These are phyloP conservation scores for Sporisorium iseilematis-ciliati DNA, from an alignment of 1,284 basidiomycete genomes.

Conservation along the genomic window DNA sequence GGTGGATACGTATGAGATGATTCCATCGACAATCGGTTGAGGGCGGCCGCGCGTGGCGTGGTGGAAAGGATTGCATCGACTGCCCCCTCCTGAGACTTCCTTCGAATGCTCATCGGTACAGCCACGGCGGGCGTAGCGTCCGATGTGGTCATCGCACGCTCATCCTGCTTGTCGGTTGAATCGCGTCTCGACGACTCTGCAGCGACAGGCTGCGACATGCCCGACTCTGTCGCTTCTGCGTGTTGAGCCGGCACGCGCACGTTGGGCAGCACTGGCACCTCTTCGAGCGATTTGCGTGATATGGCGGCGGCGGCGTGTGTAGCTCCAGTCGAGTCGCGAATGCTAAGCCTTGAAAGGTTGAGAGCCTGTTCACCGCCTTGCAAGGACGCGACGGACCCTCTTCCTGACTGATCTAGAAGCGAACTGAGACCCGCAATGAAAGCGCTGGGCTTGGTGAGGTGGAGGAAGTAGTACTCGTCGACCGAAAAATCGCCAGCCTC, in stretches of 20 bases:
- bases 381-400: constrained; percentile 17
- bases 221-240: neutral
- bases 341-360: constrained; percentile 35
- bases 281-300: constrained; percentile 34
- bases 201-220: neutral
- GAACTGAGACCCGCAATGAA: constrained; percentile 34
- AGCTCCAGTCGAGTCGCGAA: constrained; percentile 42
- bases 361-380: constrained; percentile 26
- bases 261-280: constrained; percentile 27
- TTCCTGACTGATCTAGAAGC: constrained; percentile 16
- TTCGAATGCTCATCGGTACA: constrained; percentile 17
- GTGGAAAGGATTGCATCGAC: constrained; percentile 24
- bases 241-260: constrained; percentile 8
- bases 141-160: neutral
- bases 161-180: neutral
- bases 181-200: neutral
- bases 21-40: constrained; percentile 42
- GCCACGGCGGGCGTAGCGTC: constrained; percentile 17
- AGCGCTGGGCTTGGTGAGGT: constrained; percentile 42
- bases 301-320: constrained; percentile 8
- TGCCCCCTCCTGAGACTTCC: constrained; percentile 27
- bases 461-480: constrained; percentile 62
- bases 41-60: constrained; percentile 32
- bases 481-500: constrained; percentile 56
- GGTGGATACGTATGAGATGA: constrained; percentile 48